A percentile compares a stretch with the other conserved stretches of the same genome.
These are phyloP conservation scores for Shiraia bambusicola DNA, from an alignment of 2,329 filamentous ascomycete species.

Conservation along the genomic window DNA sequence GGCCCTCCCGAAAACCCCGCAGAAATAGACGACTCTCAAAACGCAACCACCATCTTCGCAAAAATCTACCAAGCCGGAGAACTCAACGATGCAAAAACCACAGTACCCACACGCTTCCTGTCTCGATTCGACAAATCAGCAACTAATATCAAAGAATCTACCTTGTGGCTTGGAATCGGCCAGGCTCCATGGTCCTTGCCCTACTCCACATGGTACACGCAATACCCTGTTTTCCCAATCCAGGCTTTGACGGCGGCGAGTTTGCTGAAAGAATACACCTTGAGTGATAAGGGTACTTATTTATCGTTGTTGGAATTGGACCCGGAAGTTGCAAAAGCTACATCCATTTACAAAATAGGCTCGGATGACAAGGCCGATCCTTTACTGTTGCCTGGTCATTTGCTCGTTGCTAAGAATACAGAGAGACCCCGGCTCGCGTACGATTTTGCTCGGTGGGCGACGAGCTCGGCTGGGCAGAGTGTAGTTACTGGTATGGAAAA, in stretches of 20 bases:
- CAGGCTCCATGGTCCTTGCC: conserved; percentile 51
- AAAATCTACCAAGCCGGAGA: conserved; percentile 38
- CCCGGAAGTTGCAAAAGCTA: conserved; percentile 30
- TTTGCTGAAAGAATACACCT: conserved; percentile 49
- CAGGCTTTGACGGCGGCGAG: conserved; percentile 49
- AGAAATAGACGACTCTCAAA: conserved; percentile 29
- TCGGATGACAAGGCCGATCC: conserved; percentile 42
- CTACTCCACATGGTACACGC: conserved; percentile 53
- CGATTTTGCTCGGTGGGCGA: conserved; percentile 46
- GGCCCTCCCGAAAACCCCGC: conserved; percentile 44
- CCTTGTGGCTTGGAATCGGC: conserved; percentile 50
- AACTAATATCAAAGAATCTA: conserved; percentile 53
- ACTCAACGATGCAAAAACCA: conserved; percentile 31
- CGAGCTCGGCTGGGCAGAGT: conserved; percentile 40
- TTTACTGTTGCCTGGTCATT: conserved; percentile 49
- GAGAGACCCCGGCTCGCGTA: conserved; percentile 39
- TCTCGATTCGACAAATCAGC: conserved; percentile 53
- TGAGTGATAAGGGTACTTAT: conserved; percentile 52
- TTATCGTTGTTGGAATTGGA: conserved; percentile 42
- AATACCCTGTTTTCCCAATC: conserved; percentile 50
- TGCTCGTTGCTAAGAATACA: conserved; percentile 43
- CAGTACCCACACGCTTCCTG: conserved; percentile 46
- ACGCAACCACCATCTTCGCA: conserved; percentile 41
- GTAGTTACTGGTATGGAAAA: conserved; percentile 45
- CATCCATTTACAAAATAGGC: conserved; percentile 39